Evolutionary conservation across 768 basidiomycete genomes (phyloP).

Genomic region (Termitomyces sp.): DNA sequence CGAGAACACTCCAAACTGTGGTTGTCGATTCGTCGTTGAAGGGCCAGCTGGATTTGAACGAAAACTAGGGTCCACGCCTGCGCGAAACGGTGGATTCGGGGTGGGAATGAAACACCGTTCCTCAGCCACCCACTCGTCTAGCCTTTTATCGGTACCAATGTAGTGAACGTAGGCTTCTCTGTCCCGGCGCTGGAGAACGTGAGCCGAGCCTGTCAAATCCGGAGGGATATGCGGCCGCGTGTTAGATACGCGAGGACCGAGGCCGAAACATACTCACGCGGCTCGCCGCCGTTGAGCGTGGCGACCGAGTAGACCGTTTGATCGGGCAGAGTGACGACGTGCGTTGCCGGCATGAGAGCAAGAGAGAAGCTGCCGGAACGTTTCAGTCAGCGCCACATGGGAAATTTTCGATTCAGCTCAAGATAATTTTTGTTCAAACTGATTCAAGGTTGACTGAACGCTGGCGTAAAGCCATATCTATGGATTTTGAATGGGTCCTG

Average conservation of each 20-base stretch:
- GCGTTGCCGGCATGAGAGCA: slow-evolving; percentile 22
- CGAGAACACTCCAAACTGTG: neutral
- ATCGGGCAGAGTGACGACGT: slow-evolving; percentile 20
- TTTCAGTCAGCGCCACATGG: slow-evolving; percentile 7
- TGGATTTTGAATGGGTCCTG: neutral
- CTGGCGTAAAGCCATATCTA: no score
- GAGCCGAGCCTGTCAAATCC: slow-evolving; percentile 37
- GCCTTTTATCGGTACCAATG: slow-evolving; percentile 60
- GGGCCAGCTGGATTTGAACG: neutral
- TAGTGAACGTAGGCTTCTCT: slow-evolving; percentile 72
- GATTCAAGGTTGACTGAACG: neutral
- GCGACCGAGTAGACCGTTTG: slow-evolving; percentile 26
- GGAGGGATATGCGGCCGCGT: slow-evolving; percentile 7
- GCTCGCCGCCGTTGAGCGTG: slow-evolving; percentile 30
- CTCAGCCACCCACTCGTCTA: slow-evolving; percentile 72
- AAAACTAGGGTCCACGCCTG: neutral
- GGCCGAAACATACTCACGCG: slow-evolving; percentile 4
- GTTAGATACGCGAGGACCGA: slow-evolving; percentile 12
- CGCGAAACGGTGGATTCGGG: neutral
- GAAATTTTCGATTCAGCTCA: neutral
- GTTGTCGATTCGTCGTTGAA: neutral
- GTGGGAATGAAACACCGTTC: slow-evolving; percentile 28
- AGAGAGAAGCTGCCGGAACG: neutral
- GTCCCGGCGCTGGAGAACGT: slow-evolving; percentile 47
- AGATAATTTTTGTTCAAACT: neutral